Evolutionary conservation across 495 filamentous ascomycete species (phyloP).

Genomic region (Lentithecium fluviatile): DNA sequence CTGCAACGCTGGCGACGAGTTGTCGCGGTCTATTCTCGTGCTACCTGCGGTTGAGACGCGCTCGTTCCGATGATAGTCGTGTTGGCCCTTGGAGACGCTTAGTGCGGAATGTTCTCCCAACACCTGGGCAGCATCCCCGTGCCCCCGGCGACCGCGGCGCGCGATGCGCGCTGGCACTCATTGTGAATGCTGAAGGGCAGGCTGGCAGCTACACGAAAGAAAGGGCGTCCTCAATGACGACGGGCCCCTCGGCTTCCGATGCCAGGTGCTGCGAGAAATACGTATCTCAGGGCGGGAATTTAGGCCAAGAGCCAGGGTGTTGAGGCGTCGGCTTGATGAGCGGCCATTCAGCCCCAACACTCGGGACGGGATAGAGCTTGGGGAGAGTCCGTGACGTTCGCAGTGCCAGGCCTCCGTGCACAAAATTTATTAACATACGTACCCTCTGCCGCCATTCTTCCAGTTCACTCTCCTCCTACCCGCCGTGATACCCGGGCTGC

Average conservation of each 20-base stretch:
- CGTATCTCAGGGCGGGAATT: too few species aligned
- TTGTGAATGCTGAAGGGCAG: background rate
- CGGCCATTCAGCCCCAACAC: constrained; percentile 16
- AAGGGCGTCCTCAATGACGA: too few species aligned
- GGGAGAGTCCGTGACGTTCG: too few species aligned
- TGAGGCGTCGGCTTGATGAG: background rate
- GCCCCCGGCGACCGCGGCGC: background rate
- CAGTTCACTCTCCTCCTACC: too few species aligned
- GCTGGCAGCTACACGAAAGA: too few species aligned
- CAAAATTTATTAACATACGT: constrained; percentile 17
- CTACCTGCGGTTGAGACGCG: constrained; percentile 3
- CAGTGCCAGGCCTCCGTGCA: constrained; percentile 19
- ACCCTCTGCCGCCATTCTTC: background rate
- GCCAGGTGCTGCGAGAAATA: too few species aligned
- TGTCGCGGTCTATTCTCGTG: too few species aligned
- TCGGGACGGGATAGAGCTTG: constrained; percentile 32
- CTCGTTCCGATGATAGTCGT: background rate
- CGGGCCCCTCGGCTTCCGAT: too few species aligned
- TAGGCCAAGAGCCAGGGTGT: constrained; percentile 10
- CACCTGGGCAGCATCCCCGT: background rate
- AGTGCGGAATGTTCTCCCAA: constrained; percentile 15
- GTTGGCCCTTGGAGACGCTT: background rate
- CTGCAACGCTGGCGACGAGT: too few species aligned
- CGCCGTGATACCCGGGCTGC: background rate
- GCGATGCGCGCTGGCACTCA: background rate